A percentile compares a stretch with the other conserved stretches of the same genome.
phyloP scores from a whole-genome alignment of 2,329 filamentous ascomycete genomes.

The Elsinoe perseae region DNA sequence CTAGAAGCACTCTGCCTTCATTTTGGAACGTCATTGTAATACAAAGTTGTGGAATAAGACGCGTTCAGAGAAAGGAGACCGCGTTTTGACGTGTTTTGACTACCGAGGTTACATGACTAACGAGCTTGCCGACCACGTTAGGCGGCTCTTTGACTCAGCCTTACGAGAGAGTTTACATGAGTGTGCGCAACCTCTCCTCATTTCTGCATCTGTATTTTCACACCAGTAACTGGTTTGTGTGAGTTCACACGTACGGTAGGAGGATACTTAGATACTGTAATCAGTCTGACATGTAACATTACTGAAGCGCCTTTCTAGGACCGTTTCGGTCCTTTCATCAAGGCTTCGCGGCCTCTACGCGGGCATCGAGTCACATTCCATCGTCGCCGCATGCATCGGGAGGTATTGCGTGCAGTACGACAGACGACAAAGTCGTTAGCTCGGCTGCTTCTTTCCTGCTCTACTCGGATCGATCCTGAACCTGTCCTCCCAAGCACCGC shows the following conservation, averaged over 20 bases:
- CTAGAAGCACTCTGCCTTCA: no score
- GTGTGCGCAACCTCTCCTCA: not conserved
- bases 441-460: not conserved
- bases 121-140: not conserved
- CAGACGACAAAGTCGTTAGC: not conserved
- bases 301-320: not conserved
- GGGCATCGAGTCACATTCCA: not conserved
- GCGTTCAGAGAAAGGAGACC: no score
- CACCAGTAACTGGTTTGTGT: not conserved
- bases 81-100: no score
- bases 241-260: not conserved
- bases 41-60: no score
- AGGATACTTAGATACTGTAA: not conserved
- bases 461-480: not conserved
- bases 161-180: not conserved
- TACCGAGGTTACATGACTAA: no score
- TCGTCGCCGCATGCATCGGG: not conserved
- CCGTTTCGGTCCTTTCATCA: slow-evolving; percentile 1
- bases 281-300: not conserved
- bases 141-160: not conserved
- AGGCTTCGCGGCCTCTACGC: not conserved
- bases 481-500: not conserved
- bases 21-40: no score
- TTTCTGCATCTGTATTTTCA: not conserved
- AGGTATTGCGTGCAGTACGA: not conserved